These are phyloP conservation scores for Gonapodya sp. DNA, from an alignment of 192 early-diverging fungal genomes.

Conservation along the genomic window DNA sequence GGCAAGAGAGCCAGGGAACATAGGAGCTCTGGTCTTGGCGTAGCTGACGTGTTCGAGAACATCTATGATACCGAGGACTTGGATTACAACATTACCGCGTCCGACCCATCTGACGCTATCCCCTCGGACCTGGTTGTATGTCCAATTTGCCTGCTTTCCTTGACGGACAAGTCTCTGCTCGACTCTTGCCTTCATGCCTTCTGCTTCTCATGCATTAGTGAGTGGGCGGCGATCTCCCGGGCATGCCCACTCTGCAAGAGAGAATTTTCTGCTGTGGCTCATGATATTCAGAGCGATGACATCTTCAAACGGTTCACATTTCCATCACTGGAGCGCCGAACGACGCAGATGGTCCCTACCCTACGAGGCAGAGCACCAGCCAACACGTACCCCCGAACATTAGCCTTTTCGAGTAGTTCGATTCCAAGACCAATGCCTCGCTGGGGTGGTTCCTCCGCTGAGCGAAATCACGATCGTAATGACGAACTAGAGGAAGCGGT, in stretches of 20 bases:
- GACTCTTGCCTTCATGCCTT: slow-evolving; percentile 24
- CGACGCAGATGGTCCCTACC: neutral
- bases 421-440: slow-evolving; percentile 4
- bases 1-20: too few species aligned
- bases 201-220: slow-evolving; percentile 27
- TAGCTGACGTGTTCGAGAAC: too few species aligned
- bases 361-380: neutral
- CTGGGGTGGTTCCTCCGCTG: neutral
- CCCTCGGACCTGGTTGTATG: slow-evolving; percentile 3
- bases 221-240: slow-evolving; percentile 19
- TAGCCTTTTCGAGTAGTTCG: slow-evolving; percentile 5
- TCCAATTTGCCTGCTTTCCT: slow-evolving; percentile 21
- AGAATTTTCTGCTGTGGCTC: neutral
- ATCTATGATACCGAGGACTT: too few species aligned
- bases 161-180: slow-evolving; percentile 12
- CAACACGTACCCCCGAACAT: neutral
- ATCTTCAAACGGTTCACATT: slow-evolving; percentile 15
- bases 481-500: neutral
- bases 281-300: neutral
- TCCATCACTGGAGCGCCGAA: neutral
- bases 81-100: too few species aligned
- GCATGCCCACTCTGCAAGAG: slow-evolving; percentile 31
- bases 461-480: neutral
- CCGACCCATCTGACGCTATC: too few species aligned
- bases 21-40: too few species aligned